These are phyloP conservation scores for Oryza nivara DNA, from an alignment of 176 grass and related monocot species.

Conservation along the genomic window DNA sequence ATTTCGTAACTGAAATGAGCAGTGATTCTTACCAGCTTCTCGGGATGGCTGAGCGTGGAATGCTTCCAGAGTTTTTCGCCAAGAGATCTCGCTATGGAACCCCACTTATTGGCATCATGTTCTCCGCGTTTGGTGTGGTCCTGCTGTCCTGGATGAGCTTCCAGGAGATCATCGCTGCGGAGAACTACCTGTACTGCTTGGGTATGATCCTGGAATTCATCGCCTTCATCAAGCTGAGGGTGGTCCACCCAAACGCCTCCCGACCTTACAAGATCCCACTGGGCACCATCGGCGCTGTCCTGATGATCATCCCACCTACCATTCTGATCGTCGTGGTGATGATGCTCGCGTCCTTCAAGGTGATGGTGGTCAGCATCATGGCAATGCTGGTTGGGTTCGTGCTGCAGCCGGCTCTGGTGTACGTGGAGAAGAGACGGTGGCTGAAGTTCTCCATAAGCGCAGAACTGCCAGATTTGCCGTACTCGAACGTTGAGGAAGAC, in stretches of 20 bases:
- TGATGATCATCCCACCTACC: slow-evolving; percentile 75
- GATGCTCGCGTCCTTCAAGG: slow-evolving; percentile 58
- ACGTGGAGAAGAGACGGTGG: slow-evolving; percentile 62
- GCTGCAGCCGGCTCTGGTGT: slow-evolving; percentile 66
- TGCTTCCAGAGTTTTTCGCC: slow-evolving; percentile 75
- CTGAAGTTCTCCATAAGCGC: slow-evolving; percentile 63
- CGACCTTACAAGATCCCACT: slow-evolving; percentile 77
- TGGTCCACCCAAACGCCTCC: slow-evolving; percentile 49
- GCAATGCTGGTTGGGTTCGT: slow-evolving; percentile 60
- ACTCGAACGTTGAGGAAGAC: slow-evolving; percentile 25
- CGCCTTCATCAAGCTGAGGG: slow-evolving; percentile 76
- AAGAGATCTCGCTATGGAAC: slow-evolving; percentile 65
- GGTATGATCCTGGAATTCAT: slow-evolving; percentile 98
- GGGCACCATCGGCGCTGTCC: slow-evolving; percentile 57
- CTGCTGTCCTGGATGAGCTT: slow-evolving; percentile 86
- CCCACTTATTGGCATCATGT: slow-evolving; percentile 77
- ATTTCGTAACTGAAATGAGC: slow-evolving; percentile 90
- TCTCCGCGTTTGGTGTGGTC: slow-evolving; percentile 74
- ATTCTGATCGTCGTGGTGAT: slow-evolving; percentile 71
- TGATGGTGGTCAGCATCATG: slow-evolving; percentile 57
- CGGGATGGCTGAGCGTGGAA: slow-evolving; percentile 81
- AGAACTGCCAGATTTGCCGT: slow-evolving; percentile 60
- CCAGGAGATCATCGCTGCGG: slow-evolving; percentile 81
- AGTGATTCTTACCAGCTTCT: slow-evolving; percentile 88
- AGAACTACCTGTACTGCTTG: slow-evolving; percentile 90